Evolutionary conservation across 1,284 basidiomycete genomes (phyloP).

Genomic region (Hypsizygus ulmarius): DNA sequence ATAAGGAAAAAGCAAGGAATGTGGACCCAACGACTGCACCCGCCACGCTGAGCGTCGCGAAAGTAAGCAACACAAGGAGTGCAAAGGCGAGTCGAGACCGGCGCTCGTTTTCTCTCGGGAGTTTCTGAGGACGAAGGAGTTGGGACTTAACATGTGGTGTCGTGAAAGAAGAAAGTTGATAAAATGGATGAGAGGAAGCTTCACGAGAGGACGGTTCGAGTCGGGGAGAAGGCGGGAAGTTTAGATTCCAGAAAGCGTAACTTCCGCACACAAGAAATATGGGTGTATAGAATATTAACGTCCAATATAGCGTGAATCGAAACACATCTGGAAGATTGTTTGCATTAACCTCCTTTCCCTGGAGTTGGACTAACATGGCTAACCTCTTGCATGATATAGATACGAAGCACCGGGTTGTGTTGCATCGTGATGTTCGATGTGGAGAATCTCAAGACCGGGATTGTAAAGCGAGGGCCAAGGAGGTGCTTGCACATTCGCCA

Average conservation of each 20-base stretch:
- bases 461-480: constrained; percentile 59
- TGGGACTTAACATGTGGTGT: not conserved
- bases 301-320: constrained; percentile 85
- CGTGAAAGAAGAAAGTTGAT: constrained; percentile 18
- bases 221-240: constrained; percentile 43
- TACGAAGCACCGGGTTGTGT: constrained; percentile 45
- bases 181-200: constrained; percentile 2
- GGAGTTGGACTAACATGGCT: not conserved
- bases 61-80: constrained; percentile 62
- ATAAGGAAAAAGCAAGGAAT: constrained; percentile 68
- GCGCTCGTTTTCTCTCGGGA: constrained; percentile 43
- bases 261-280: constrained; percentile 66
- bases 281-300: constrained; percentile 70
- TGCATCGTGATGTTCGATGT: constrained; percentile 38
- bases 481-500: constrained; percentile 22
- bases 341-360: not conserved
- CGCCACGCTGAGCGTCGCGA: constrained; percentile 52
- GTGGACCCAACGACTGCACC: constrained; percentile 70
- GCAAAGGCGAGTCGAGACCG: constrained; percentile 63
- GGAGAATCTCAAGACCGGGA: constrained; percentile 48
- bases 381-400: constrained; percentile 43
- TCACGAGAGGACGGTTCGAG: constrained; percentile 2
- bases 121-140: constrained; percentile 10
- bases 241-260: constrained; percentile 70
- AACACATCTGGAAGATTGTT: constrained; percentile 61